phyloP scores from a whole-genome alignment of 306 rosid genomes.

The Senna siamea region DNA sequence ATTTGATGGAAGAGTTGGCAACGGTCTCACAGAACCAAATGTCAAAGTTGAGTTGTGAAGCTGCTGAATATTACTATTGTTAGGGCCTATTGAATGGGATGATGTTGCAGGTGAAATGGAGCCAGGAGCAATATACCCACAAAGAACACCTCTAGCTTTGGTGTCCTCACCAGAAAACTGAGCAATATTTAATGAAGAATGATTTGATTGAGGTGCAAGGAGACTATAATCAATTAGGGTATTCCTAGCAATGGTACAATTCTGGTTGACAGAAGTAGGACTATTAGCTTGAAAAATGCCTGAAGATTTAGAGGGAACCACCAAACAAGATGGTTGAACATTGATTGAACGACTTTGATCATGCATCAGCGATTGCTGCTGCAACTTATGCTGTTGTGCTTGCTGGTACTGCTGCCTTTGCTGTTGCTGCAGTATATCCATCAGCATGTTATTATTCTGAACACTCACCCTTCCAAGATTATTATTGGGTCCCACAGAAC shows the following conservation, averaged over 20 bases:
- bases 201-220: slow-evolving; percentile 51
- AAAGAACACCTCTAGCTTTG: slow-evolving; percentile 39
- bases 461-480: slow-evolving; percentile 45
- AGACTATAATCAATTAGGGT: slow-evolving; percentile 54
- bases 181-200: slow-evolving; percentile 43
- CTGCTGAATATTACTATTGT: slow-evolving; percentile 41
- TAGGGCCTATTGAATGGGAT: slow-evolving; percentile 41
- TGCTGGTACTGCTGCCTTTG: slow-evolving; percentile 39
- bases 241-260: slow-evolving; percentile 47
- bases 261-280: slow-evolving; percentile 56
- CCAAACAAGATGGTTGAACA: slow-evolving; percentile 70
- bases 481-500: slow-evolving; percentile 46
- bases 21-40: slow-evolving; percentile 44
- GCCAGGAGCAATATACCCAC: slow-evolving; percentile 43
- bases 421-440: slow-evolving; percentile 49
- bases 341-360: slow-evolving; percentile 57
- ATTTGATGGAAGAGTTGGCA: slow-evolving; percentile 35
- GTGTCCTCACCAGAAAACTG: slow-evolving; percentile 45
- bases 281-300: slow-evolving; percentile 47
- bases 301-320: slow-evolving; percentile 59
- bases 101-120: slow-evolving; percentile 42
- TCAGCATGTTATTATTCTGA: slow-evolving; percentile 47
- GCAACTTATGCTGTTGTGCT: slow-evolving; percentile 30
- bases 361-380: slow-evolving; percentile 42
- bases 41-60: slow-evolving; percentile 45